phyloP scores from a whole-genome alignment of 108 stramenopile species.

The Epipyxis sp. region DNA sequence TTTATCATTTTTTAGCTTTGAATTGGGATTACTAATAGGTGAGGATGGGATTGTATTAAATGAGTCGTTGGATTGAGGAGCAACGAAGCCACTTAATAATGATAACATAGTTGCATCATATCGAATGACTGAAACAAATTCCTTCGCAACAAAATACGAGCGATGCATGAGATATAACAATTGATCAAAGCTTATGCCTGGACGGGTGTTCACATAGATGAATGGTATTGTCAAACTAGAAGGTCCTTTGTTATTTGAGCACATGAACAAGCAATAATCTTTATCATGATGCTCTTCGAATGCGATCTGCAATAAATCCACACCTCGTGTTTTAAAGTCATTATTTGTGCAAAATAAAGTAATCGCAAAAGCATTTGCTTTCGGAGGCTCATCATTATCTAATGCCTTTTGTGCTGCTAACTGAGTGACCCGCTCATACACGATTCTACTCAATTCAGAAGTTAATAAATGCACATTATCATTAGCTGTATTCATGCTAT shows the following conservation, averaged over 20 bases:
- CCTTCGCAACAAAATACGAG: neutral
- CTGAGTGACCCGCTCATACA: neutral
- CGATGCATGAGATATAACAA: conserved; percentile 22
- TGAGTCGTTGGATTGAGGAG: too few species aligned
- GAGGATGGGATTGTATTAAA: too few species aligned
- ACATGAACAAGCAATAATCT: conserved; percentile 23
- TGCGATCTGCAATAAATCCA: conserved; percentile 51
- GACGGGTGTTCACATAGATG: neutral
- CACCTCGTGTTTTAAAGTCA: conserved; percentile 34
- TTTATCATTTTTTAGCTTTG: too few species aligned
- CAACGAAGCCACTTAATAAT: too few species aligned
- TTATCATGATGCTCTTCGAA: conserved; percentile 34
- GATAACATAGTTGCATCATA: neutral
- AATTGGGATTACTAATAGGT: too few species aligned
- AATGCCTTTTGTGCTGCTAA: neutral
- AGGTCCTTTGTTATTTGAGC: neutral
- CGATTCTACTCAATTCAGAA: neutral
- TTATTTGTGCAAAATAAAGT: conserved; percentile 41
- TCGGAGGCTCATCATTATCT: conserved; percentile 5
- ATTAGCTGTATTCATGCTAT: neutral
- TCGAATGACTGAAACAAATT: neutral
- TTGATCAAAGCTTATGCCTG: conserved; percentile 28
- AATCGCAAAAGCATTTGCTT: conserved; percentile 42
- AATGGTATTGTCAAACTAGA: neutral
- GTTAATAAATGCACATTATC: neutral